phyloP scores from a whole-genome alignment of 2,329 filamentous ascomycete species.

The Colletotrichum destructivum region DNA sequence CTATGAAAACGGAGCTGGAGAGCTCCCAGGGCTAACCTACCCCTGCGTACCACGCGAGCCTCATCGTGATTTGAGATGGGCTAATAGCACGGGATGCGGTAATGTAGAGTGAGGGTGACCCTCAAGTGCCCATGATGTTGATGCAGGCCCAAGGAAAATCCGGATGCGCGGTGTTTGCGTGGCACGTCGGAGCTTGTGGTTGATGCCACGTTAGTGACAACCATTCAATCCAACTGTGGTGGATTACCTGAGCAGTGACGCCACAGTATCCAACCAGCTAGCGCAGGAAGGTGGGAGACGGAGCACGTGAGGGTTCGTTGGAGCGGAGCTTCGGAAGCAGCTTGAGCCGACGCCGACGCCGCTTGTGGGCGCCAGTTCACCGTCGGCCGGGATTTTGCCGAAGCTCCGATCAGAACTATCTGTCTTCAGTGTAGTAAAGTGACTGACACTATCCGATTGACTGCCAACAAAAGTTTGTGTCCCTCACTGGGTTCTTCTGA shows the following conservation, averaged over 20 bases:
- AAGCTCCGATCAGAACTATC: not conserved
- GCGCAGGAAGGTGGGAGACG: not conserved
- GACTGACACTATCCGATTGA: not conserved
- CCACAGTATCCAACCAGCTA: slow-evolving; percentile 16
- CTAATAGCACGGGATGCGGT: slow-evolving; percentile 31
- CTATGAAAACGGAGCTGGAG: slow-evolving; percentile 10
- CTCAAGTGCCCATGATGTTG: slow-evolving; percentile 56
- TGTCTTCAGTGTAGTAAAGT: not conserved
- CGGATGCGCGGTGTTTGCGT: slow-evolving; percentile 31
- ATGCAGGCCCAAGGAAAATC: slow-evolving; percentile 33
- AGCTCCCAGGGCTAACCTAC: slow-evolving; percentile 57
- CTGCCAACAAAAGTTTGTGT: not conserved
- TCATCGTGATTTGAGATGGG: slow-evolving; percentile 63
- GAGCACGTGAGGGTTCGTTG: slow-evolving; percentile 23
- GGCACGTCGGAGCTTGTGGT: slow-evolving; percentile 42
- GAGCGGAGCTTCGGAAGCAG: slow-evolving; percentile 7
- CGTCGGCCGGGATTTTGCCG: not conserved
- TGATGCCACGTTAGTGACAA: slow-evolving; percentile 52
- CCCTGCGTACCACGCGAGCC: slow-evolving; percentile 73
- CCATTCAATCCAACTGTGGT: slow-evolving; percentile 28
- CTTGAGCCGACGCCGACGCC: slow-evolving; percentile 8
- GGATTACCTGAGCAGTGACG: slow-evolving; percentile 42
- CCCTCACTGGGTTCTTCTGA: not conserved
- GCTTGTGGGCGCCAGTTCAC: not conserved
- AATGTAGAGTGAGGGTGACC: slow-evolving; percentile 43